These are phyloP conservation scores for Microthlaspi erraticum DNA, from an alignment of 345 rosid species.

Conservation along the genomic window DNA sequence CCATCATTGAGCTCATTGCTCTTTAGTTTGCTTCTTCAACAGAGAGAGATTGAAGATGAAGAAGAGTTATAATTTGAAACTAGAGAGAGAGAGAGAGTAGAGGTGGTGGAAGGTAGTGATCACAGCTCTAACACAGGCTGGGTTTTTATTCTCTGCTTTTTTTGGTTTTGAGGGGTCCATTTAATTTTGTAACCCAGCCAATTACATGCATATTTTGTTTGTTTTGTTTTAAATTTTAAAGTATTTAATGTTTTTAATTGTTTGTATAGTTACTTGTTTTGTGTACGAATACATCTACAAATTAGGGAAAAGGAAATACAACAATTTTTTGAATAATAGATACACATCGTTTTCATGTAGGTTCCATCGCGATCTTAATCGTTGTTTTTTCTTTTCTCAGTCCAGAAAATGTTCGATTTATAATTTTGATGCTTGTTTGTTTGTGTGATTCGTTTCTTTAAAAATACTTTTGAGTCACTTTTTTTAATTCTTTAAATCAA, in stretches of 20 bases:
- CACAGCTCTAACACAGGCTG: constrained; percentile 66
- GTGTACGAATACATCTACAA: constrained; percentile 1
- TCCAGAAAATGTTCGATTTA: not conserved
- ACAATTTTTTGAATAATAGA: not conserved
- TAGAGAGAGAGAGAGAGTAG: constrained; percentile 3
- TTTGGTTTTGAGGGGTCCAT: constrained; percentile 46
- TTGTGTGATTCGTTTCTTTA: not conserved
- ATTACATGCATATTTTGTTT: constrained; percentile 25
- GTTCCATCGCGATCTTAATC: not conserved
- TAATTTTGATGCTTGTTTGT: not conserved
- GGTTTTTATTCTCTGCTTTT: constrained; percentile 47
- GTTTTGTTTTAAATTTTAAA: not conserved
- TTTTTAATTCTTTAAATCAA: not conserved
- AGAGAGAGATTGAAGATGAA: constrained; percentile 9
- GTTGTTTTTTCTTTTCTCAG: not conserved
- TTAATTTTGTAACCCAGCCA: constrained; percentile 28
- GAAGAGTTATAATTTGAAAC: constrained; percentile 3
- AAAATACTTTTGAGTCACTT: not conserved
- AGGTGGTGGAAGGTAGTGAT: constrained; percentile 47
- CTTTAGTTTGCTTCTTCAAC: not conserved
- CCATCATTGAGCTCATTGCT: constrained; percentile 67
- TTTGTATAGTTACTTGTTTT: constrained; percentile 7
- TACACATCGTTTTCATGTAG: constrained; percentile 3
- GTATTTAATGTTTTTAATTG: not conserved
- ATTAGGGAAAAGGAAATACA: not conserved